Percentiles rank a stretch among this genome's conserved stretches.
Evolutionary conservation across 352 stramenopile genomes (phyloP).

Genomic region (Phytophthora multivora): DNA sequence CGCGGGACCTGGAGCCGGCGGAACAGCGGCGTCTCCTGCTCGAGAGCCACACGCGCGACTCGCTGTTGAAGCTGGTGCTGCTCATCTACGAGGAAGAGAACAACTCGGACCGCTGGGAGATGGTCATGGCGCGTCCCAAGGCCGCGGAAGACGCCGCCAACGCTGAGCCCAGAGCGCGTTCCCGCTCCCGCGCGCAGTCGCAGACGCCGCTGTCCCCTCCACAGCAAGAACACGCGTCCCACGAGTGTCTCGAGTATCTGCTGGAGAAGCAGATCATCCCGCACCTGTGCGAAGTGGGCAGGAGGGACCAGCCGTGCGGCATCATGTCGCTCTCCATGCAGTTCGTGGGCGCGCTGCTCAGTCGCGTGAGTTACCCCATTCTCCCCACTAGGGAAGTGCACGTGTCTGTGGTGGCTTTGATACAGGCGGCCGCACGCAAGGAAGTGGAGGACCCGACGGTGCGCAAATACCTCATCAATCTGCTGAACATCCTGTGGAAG

Average conservation of each 20-base stretch:
- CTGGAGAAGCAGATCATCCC: slow-evolving; percentile 85
- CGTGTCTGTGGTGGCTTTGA: slow-evolving; percentile 80
- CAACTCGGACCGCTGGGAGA: slow-evolving; percentile 68
- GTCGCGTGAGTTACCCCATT: slow-evolving; percentile 84
- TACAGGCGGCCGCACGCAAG: slow-evolving; percentile 76
- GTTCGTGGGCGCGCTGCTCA: slow-evolving; percentile 81
- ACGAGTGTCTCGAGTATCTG: slow-evolving; percentile 84
- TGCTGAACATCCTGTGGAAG: slow-evolving; percentile 87
- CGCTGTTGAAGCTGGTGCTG: slow-evolving; percentile 85
- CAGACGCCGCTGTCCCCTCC: slow-evolving; percentile 24
- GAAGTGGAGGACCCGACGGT: slow-evolving; percentile 86
- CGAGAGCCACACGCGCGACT: slow-evolving; percentile 83
- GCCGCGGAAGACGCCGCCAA: slow-evolving; percentile 21
- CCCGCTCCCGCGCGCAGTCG: slow-evolving; percentile 23
- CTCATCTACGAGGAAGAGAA: slow-evolving; percentile 88
- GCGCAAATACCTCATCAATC: slow-evolving; percentile 80
- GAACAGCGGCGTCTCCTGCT: slow-evolving; percentile 81
- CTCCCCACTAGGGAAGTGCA: slow-evolving; percentile 82
- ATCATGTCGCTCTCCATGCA: slow-evolving; percentile 89
- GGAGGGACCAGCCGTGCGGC: slow-evolving; percentile 69
- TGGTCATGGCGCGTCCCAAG: slow-evolving; percentile 48
- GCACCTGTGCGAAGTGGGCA: slow-evolving; percentile 74
- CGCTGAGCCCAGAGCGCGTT: slow-evolving; percentile 16
- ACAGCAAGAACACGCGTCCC: slow-evolving; percentile 39
- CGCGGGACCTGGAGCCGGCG: slow-evolving; percentile 61